Base-by-base conservation (phyloP, 2,329 filamentous ascomycete genomes). In the Xylariaceae sp. region DNA sequence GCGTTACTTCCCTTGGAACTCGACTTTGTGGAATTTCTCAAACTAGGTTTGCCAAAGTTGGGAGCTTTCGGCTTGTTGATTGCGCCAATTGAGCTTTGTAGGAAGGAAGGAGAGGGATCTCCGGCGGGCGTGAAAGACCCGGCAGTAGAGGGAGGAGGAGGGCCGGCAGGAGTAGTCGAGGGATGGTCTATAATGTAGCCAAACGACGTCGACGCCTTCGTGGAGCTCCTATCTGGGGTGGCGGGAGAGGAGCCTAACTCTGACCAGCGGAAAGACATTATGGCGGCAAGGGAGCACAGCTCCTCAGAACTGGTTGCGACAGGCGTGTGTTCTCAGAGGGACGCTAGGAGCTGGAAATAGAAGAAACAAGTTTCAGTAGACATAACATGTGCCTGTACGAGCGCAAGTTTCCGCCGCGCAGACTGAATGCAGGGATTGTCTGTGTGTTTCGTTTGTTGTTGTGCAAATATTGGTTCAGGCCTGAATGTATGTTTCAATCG, bases 111-210 rank as follows among this genome's bases (percentile, higher is more conserved):
- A 19, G 83, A 82, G 0, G 83, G 83, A 14, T 82, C 82, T 53
- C 84, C 84, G 14, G 77, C 76, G 1, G 83, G 82, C 1, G 82
- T 84, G 71, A 84, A 85, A 39, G 81, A 83, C 4, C 78, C 78
- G 7, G 77, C 76, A 6, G 81, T 81, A 24, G 82, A 82, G 1
- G 78, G 63, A 41, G 69, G 79, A 8, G 82, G 80, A 24, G 78
- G 78, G 0, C 78, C 82, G 16, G 78, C 78, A 4, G 83, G 82
- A 2, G 82, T 85, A 2, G 80, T 84, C 33, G 82, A 80, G 6
- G 81, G 80, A 46, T 77, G 73, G 7, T 79, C 75, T 57, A 56
- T 65, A 34, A 71, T 76, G 34, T 77, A 76, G 33, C 71, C 71
- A 36, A 77, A 78, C 37, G 73, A 67, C 33, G 71, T 75, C 17